phyloP scores from a whole-genome alignment of 495 filamentous ascomycete genomes.

The Hamigera avellanea region DNA sequence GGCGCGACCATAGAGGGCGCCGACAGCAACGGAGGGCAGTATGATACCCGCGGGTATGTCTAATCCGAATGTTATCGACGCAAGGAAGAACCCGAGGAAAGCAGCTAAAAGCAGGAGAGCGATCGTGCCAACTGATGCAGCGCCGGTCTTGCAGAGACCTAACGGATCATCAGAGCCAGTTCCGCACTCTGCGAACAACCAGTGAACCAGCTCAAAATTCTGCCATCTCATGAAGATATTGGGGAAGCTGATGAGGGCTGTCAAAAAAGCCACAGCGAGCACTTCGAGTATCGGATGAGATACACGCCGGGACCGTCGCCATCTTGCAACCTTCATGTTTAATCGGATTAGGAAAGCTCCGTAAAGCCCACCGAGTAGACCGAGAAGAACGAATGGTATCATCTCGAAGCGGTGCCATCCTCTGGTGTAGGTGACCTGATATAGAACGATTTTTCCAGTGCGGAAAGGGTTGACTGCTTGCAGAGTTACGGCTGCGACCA shows the following conservation, averaged over 20 bases:
- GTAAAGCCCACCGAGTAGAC: conserved; percentile 83
- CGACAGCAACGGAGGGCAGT: conserved; percentile 93
- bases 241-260: conserved; percentile 85
- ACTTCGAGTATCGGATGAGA: conserved; percentile 68
- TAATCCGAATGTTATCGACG: conserved; percentile 87
- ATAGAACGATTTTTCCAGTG: conserved; percentile 90
- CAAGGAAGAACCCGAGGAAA: conserved; percentile 71
- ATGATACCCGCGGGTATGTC: conserved; percentile 95
- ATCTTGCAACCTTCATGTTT: conserved; percentile 78
- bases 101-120: conserved; percentile 70
- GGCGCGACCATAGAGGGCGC: conserved; percentile 84
- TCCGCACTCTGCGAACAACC: conserved; percentile 83
- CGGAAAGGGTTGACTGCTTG: conserved; percentile 92
- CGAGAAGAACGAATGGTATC: conserved; percentile 76
- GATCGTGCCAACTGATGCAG: conserved; percentile 60
- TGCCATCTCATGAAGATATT: conserved; percentile 92
- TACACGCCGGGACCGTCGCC: conserved; percentile 51
- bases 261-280: conserved; percentile 57
- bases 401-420: conserved; percentile 95
- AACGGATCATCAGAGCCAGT: conserved; percentile 69
- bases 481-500: conserved; percentile 88
- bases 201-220: conserved; percentile 82
- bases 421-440: conserved; percentile 87
- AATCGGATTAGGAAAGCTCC: conserved; percentile 89
- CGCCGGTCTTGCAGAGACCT: conserved; percentile 73